Conservation (phyloP, 1,139 yeast genomes). For the Hanseniaspora uvarum region DNA sequence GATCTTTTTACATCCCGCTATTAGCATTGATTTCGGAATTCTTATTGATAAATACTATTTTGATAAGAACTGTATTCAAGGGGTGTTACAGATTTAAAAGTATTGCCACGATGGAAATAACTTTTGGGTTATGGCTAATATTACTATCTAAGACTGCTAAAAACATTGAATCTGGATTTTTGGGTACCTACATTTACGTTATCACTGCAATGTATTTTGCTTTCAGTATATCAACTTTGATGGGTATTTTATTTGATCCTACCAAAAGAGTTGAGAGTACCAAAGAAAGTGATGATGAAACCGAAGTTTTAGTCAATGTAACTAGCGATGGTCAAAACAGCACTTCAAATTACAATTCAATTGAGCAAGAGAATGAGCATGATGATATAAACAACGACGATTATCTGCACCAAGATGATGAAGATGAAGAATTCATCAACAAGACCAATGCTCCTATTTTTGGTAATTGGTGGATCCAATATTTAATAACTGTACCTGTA, state of each 20-base stretch:
- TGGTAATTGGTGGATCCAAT: constrained; percentile 77
- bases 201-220: constrained; percentile 43
- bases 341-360: constrained; percentile 1
- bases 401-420: constrained; percentile 21
- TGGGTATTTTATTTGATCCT: constrained; percentile 39
- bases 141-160: constrained; percentile 44
- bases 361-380: neutral
- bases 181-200: constrained; percentile 53
- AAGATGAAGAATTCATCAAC: constrained; percentile 17
- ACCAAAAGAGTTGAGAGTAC: constrained; percentile 23
- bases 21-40: constrained; percentile 39
- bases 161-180: constrained; percentile 36
- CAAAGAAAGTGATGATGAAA: neutral
- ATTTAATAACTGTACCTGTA: constrained; percentile 56
- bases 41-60: constrained; percentile 44
- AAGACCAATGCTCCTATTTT: constrained; percentile 25
- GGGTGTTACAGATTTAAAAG: constrained; percentile 66
- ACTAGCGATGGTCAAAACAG: neutral
- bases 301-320: constrained; percentile 9
- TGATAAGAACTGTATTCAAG: constrained; percentile 45
- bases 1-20: constrained; percentile 44
- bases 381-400: neutral
- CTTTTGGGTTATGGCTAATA: constrained; percentile 47
- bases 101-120: constrained; percentile 49
- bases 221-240: constrained; percentile 42